phyloP scores from a whole-genome alignment of 768 basidiomycete genomes.

The Phylloporus rhodoxanthus region DNA sequence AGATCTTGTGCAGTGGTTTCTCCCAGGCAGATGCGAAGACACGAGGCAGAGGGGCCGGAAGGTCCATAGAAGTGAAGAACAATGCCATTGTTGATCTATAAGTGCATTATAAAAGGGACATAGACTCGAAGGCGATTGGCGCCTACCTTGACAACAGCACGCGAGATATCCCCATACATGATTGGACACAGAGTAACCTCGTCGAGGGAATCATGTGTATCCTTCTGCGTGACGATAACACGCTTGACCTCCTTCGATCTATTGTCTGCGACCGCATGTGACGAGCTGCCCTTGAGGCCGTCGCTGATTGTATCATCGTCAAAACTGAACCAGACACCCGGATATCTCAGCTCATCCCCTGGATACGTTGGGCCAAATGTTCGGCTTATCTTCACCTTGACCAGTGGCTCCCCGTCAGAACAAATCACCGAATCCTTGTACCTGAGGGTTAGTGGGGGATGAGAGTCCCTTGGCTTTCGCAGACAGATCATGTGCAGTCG shows the following conservation, averaged over 20 bases:
- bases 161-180: slow-evolving; percentile 69
- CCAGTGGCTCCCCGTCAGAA: slow-evolving; percentile 53
- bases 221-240: slow-evolving; percentile 68
- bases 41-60: slow-evolving; percentile 30
- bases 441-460: slow-evolving; percentile 60
- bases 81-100: slow-evolving; percentile 69
- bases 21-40: slow-evolving; percentile 59
- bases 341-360: slow-evolving; percentile 70
- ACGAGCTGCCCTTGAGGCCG: slow-evolving; percentile 40
- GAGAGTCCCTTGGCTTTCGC: slow-evolving; percentile 57
- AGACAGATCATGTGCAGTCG: slow-evolving; percentile 75
- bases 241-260: slow-evolving; percentile 71
- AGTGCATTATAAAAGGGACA: background rate
- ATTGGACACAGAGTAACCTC: slow-evolving; percentile 59
- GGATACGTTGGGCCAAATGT: slow-evolving; percentile 83
- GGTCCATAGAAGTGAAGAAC: slow-evolving; percentile 61
- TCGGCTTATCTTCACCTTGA: slow-evolving; percentile 59
- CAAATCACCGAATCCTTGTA: slow-evolving; percentile 65
- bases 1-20: slow-evolving; percentile 81
- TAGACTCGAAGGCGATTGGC: background rate
- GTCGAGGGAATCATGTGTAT: slow-evolving; percentile 62
- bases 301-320: slow-evolving; percentile 65
- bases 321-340: slow-evolving; percentile 80
- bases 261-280: slow-evolving; percentile 44
- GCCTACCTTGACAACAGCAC: slow-evolving; percentile 61